Evolutionary conservation across 2,329 filamentous ascomycete genomes (phyloP).

Genomic region (Pseudopithomyces maydicus): DNA sequence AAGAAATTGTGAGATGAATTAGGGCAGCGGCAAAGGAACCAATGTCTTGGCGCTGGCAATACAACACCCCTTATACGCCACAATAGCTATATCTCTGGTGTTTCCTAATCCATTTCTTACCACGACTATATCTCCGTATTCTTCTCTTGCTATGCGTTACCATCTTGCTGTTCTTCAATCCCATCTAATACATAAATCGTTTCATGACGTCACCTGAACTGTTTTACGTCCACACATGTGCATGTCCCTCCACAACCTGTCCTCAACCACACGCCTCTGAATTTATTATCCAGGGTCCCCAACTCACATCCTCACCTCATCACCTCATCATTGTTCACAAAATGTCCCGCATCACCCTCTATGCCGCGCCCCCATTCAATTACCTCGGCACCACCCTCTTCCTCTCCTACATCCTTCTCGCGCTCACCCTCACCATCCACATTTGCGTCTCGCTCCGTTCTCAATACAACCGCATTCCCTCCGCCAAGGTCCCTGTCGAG

Average conservation of each 20-base stretch:
- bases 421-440: constrained; percentile 26
- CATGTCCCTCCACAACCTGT: constrained; percentile 11
- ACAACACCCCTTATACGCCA: too few relatives aligned
- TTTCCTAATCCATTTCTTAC: too few relatives aligned
- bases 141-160: not conserved
- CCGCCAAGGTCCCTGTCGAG: constrained; percentile 4
- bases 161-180: not conserved
- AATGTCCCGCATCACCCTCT: constrained; percentile 10
- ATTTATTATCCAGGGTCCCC: not conserved
- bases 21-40: too few relatives aligned
- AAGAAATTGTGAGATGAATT: too few relatives aligned
- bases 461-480: constrained; percentile 19
- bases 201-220: constrained; percentile 37
- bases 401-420: constrained; percentile 34
- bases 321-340: constrained; percentile 4
- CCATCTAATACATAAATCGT: constrained; percentile 24
- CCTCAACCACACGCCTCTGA: constrained; percentile 10
- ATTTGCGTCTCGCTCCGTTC: constrained; percentile 23
- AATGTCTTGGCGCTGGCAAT: too few relatives aligned
- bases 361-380: constrained; percentile 33
- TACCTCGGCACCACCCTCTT: constrained; percentile 37
- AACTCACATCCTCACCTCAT: not conserved
- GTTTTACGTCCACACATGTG: too few relatives aligned
- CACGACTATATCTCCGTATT: too few relatives aligned
- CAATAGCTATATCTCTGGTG: too few relatives aligned